Evolutionary conservation across 257 asterid genomes (phyloP), one percentile per base, ranked within the genome.

Genomic region (Gentiana straminea): DNA sequence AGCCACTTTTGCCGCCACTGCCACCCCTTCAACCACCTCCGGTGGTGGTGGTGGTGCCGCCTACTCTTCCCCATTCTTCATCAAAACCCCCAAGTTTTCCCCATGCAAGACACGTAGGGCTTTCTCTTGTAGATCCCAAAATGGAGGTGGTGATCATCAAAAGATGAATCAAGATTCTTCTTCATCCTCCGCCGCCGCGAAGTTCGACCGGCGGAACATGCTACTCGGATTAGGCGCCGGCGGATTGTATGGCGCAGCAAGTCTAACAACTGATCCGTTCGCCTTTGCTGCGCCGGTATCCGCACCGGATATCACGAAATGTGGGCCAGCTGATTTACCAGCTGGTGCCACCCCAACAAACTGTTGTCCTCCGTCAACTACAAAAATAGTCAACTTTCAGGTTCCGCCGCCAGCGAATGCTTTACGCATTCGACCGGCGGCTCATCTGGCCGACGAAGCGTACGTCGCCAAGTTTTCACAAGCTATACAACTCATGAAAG

Each of bases 301-400:
- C 15, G 85, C 66, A 37, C 95, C 97, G 0, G 95, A 88, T 62
- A 63, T 83, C 64, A 61, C 89, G 0, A 73, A 81, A 74, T 88
- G 97, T 57, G 95, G 97, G 36, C 79, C 97, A 0, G 91, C 94
- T 0, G 80, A 88, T 57, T 60, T 84, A 7, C 95, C 97, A 0
- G 35, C 51, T 0, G 90, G 87, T 13, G 89, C 86, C 1, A 39
- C 73, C 13, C 73, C 81, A 0, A 81, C 78, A 11, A 79, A 88
- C 59, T 84, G 97, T 63, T 88, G 97, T 71, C 97, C 94, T 1
- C 96, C 97, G 0, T 50, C 65, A 0, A 37, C 70, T 0, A 38
- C 67, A 0, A 47, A 34, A 1, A 81, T 85, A 50, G 24, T 76
- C 33, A 89, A 88, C 62, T 88, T 62, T 71, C 24, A 72, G 34